These are phyloP conservation scores for Fusarium torreyae DNA, from an alignment of 2,329 filamentous ascomycete species.

Conservation along the genomic window DNA sequence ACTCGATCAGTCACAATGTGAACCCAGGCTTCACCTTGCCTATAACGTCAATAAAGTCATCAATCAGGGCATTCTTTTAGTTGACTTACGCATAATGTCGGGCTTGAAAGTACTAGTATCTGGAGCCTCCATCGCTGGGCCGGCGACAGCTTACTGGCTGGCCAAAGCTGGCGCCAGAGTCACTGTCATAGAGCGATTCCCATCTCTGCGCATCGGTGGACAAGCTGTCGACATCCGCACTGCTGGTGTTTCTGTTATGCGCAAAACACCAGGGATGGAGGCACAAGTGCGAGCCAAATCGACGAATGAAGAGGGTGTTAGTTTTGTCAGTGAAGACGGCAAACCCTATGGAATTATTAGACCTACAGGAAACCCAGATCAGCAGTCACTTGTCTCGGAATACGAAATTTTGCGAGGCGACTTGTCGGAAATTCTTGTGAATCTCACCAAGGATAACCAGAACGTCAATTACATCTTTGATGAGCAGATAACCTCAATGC, in stretches of 20 bases:
- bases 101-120: constrained; percentile 49
- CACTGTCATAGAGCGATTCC: constrained; percentile 59
- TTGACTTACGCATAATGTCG: constrained; percentile 24
- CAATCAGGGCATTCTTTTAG: too few relatives aligned
- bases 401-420: constrained; percentile 27
- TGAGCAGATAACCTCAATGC: constrained; percentile 22
- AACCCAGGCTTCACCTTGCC: too few relatives aligned
- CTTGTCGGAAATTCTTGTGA: constrained; percentile 19
- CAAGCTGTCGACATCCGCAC: constrained; percentile 58
- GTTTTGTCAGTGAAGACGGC: constrained; percentile 17
- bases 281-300: constrained; percentile 14
- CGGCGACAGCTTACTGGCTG: constrained; percentile 52
- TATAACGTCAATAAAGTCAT: background rate
- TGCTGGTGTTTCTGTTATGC: constrained; percentile 56
- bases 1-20: too few relatives aligned
- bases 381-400: constrained; percentile 27
- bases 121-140: constrained; percentile 54
- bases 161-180: constrained; percentile 51
- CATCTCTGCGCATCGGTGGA: constrained; percentile 53
- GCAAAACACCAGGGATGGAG: constrained; percentile 57
- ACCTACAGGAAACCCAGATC: constrained; percentile 20
- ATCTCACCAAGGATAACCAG: constrained; percentile 16
- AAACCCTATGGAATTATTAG: constrained; percentile 13
- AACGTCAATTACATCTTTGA: constrained; percentile 25
- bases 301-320: constrained; percentile 23